Evolutionary conservation across 2,329 filamentous ascomycete species (phyloP).

Genomic region (Septoria linicola): DNA sequence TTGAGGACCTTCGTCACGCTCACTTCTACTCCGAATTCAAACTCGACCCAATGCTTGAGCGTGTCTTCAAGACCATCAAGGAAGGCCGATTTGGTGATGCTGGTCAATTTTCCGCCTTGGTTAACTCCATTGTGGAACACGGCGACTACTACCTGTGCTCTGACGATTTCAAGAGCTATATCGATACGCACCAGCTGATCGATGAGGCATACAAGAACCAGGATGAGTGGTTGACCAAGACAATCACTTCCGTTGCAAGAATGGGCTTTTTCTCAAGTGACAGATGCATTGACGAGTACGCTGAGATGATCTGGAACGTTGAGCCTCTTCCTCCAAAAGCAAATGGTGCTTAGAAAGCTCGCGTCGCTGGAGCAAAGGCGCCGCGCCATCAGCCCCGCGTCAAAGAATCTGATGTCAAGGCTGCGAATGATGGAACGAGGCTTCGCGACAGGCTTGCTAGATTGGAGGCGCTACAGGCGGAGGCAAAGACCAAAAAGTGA

Average conservation of each 20-base stretch:
- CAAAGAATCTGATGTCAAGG: no score
- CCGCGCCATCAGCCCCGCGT: not conserved
- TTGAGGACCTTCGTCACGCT: slow-evolving; percentile 88
- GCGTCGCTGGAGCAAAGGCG: not conserved
- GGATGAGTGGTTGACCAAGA: slow-evolving; percentile 89
- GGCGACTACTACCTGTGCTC: slow-evolving; percentile 98
- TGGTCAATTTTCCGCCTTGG: slow-evolving; percentile 74
- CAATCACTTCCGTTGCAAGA: slow-evolving; percentile 79
- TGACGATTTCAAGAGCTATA: slow-evolving; percentile 94
- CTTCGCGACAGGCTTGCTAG: no score
- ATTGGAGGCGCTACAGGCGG: no score
- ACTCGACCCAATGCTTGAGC: slow-evolving; percentile 71
- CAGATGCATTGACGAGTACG: slow-evolving; percentile 95
- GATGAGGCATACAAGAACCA: slow-evolving; percentile 90
- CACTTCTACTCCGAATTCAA: slow-evolving; percentile 81
- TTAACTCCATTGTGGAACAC: slow-evolving; percentile 83
- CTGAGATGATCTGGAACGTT: slow-evolving; percentile 94
- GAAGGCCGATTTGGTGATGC: slow-evolving; percentile 77
- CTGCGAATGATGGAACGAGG: no score
- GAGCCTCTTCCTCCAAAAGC: slow-evolving; percentile 63
- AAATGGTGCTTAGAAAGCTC: slow-evolving; percentile 11
- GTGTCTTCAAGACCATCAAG: slow-evolving; percentile 83
- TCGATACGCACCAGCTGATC: slow-evolving; percentile 85
- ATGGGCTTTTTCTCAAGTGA: slow-evolving; percentile 98
- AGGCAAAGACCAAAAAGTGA: no score